phyloP scores from a whole-genome alignment of 2,329 filamentous ascomycete genomes.

The Alternaria metachromatica region DNA sequence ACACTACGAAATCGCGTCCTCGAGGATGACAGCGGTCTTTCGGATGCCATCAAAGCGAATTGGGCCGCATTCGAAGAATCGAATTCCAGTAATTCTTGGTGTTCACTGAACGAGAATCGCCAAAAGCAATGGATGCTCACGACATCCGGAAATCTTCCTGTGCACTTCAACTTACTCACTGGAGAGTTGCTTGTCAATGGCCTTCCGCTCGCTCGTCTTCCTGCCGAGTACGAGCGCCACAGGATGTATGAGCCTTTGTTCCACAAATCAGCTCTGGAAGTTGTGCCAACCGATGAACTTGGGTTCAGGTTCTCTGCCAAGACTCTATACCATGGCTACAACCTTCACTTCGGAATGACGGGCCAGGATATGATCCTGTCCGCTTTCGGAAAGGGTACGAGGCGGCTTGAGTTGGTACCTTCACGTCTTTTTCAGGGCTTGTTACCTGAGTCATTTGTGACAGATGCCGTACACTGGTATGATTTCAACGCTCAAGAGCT shows the following conservation, averaged over 20 bases:
- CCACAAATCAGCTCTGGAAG: conserved; percentile 49
- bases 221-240: conserved; percentile 53
- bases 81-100: conserved; percentile 10
- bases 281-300: conserved; percentile 48
- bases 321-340: conserved; percentile 15
- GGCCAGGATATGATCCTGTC: conserved; percentile 30
- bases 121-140: conserved; percentile 46
- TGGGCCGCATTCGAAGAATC: conserved; percentile 31
- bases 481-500: conserved; percentile 11
- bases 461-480: conserved; percentile 28
- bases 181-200: conserved; percentile 63
- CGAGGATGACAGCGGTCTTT: conserved; percentile 10
- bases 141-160: conserved; percentile 9
- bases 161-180: conserved; percentile 59
- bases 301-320: conserved; percentile 55
- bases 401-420: conserved; percentile 46
- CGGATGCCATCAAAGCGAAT: conserved; percentile 19
- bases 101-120: not conserved
- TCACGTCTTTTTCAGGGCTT: conserved; percentile 24
- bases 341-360: conserved; percentile 49
- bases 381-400: conserved; percentile 7
- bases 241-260: conserved; percentile 55
- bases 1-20: conserved; percentile 11
- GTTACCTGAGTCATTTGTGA: conserved; percentile 43
- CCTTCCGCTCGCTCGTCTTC: conserved; percentile 56